Evolutionary conservation across 345 rosid genomes (phyloP), one percentile per base, ranked within the genome.

Genomic region (Heritiera littoralis): DNA sequence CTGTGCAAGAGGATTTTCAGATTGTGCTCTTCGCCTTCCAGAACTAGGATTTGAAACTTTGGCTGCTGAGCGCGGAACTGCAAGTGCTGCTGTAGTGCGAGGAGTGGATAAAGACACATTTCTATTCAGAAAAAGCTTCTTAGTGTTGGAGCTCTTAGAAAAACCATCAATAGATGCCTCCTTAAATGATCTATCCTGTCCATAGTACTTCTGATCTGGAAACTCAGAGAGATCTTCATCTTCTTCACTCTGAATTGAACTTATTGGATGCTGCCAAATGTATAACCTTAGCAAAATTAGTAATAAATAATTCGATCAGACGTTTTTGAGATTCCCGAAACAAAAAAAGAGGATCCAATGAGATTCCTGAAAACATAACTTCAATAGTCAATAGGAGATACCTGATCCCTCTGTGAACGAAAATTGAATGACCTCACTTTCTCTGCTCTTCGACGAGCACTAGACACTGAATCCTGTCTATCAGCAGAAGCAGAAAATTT

Each of bases 1-100:
- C 71, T 91, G 97, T 35, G 92, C 92, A 80, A 92, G 88, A 76
- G 88, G 82, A 88, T 89, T 92, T 72, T 91, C 99, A 80, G 90
- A 80, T 70, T 88, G 99, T 49, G 79, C 77, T 83, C 91, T 87
- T 73, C 91, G 87, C 88, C 89, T 92, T 67, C 87, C 97, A 52
- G 90, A 86, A 82, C 76, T 55, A 18, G 85, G 75, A 69, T 83
- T 88, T 46, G 91, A 90, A 81, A 81, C 85, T 88, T 92, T 94
- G 49, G 84, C 87, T 40, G 91, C 81, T 63, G 89, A 87, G 79
- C 93, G 87, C 15, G 92, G 89, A 71, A 86, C 38, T 35, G 38
- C 86, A 70, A 92, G 82, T 54, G 86, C 88, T 74, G 87, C 83
- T 78, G 87, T 79, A 72, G 90, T 87, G 70, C 90, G 89, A 83